Conservation (phyloP, 345 rosid species). For the Geranium rotundifolium region DNA sequence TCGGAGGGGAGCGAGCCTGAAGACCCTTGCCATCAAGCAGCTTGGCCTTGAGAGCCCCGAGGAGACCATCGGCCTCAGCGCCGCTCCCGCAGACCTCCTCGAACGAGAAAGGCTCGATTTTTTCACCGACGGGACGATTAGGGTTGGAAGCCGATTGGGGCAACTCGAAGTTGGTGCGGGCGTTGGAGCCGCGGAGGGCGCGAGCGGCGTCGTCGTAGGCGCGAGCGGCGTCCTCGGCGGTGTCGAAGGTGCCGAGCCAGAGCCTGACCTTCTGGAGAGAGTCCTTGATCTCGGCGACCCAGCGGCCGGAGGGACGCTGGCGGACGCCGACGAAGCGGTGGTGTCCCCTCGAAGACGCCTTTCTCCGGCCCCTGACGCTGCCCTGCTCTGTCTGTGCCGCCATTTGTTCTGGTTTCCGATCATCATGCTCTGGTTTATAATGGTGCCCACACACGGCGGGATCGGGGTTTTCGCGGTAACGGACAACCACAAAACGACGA, state of each 20-base stretch:
- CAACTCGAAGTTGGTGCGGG: conserved; percentile 36
- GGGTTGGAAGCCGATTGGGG: conserved; percentile 11
- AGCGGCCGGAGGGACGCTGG: conserved; percentile 47
- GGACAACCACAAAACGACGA: not conserved
- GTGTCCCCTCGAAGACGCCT: conserved; percentile 37
- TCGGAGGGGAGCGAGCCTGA: conserved; percentile 3
- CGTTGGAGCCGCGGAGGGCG: conserved; percentile 38
- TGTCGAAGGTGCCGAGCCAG: conserved; percentile 52
- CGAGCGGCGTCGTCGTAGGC: conserved; percentile 48
- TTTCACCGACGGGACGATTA: conserved; percentile 10
- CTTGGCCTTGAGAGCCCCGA: conserved; percentile 42
- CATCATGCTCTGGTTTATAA: conserved; percentile 1
- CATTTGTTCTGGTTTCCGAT: conserved; percentile 7
- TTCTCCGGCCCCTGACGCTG: conserved; percentile 16
- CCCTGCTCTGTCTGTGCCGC: conserved; percentile 6
- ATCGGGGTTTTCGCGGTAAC: not conserved
- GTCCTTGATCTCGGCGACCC: conserved; percentile 56
- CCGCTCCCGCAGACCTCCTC: conserved; percentile 32
- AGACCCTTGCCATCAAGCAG: conserved; percentile 30
- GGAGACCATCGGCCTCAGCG: conserved; percentile 30
- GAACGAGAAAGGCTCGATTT: conserved; percentile 34
- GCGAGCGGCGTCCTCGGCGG: conserved; percentile 44
- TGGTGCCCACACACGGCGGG: not conserved
- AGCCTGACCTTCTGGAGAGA: conserved; percentile 41
- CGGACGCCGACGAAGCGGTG: conserved; percentile 40